Percentiles rank a stretch among this genome's conserved stretches.
These are phyloP conservation scores for Cercospora canescens DNA, from an alignment of 2,329 filamentous ascomycete species.

Conservation along the genomic window DNA sequence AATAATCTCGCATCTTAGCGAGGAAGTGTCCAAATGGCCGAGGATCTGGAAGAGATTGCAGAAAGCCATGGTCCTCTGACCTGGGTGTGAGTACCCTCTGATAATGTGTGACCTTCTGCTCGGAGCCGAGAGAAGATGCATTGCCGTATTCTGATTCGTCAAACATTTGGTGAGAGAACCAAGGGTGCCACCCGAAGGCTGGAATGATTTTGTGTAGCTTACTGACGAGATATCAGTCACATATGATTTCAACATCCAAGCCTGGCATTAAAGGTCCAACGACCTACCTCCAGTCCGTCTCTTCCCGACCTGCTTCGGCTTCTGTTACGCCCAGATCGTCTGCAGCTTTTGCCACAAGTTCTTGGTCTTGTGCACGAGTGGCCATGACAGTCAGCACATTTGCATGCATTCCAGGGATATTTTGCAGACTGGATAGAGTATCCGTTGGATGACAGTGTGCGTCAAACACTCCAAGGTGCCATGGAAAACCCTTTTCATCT, in stretches of 20 bases:
- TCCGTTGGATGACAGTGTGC: conserved; percentile 86
- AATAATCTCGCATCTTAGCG: conserved; percentile 54
- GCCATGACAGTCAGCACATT: conserved; percentile 72
- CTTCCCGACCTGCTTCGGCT: conserved; percentile 18
- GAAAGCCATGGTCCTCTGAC: conserved; percentile 53
- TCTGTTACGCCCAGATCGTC: conserved; percentile 51
- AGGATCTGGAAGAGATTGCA: conserved; percentile 60
- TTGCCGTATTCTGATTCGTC: conserved; percentile 51
- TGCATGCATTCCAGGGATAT: conserved; percentile 66
- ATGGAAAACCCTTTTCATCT: conserved; percentile 57
- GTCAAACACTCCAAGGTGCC: conserved; percentile 71
- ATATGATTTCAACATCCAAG: neutral
- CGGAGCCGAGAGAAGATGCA: conserved; percentile 39
- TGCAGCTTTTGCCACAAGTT: conserved; percentile 66
- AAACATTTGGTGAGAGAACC: conserved; percentile 79
- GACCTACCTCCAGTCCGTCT: conserved; percentile 37
- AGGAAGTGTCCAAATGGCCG: conserved; percentile 61
- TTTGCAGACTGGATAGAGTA: conserved; percentile 62
- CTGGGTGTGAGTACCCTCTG: conserved; percentile 61
- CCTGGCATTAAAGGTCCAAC: conserved; percentile 17
- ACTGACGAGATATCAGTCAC: conserved; percentile 3
- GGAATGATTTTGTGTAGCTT: conserved; percentile 57
- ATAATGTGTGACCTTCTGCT: conserved; percentile 61
- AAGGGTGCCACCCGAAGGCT: conserved; percentile 85
- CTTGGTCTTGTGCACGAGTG: conserved; percentile 72